A percentile compares a stretch with the other conserved stretches of the same genome.
phyloP scores from a whole-genome alignment of 768 basidiomycete genomes.

The Amanita inopinata region DNA sequence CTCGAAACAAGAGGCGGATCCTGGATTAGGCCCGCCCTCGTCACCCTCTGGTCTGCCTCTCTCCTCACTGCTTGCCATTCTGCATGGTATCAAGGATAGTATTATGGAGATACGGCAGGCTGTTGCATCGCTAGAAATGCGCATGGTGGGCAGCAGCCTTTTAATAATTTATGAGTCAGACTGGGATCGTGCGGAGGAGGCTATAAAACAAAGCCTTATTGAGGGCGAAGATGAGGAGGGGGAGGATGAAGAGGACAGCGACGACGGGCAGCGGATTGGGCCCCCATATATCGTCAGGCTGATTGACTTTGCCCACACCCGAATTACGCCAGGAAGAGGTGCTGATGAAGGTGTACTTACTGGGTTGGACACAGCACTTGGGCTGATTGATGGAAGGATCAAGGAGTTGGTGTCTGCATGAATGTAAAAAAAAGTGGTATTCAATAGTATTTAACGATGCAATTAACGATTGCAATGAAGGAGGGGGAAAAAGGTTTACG shows the following conservation, averaged over 20 bases:
- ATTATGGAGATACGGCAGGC: conserved; percentile 40
- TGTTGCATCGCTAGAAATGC: conserved; percentile 48
- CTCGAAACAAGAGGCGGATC: conserved; percentile 8
- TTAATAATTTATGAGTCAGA: conserved; percentile 67
- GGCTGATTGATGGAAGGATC: conserved; percentile 14
- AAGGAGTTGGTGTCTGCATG: conserved; percentile 11
- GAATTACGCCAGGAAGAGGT: conserved; percentile 56
- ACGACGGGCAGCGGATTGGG: conserved; percentile 22
- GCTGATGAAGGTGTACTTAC: conserved; percentile 54
- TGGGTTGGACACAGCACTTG: conserved; percentile 6
- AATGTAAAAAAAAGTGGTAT: background rate
- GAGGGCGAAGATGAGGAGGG: conserved; percentile 28
- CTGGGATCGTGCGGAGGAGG: conserved; percentile 31
- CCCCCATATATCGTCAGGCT: conserved; percentile 60
- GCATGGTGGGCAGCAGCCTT: conserved; percentile 77
- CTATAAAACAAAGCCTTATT: conserved; percentile 27
- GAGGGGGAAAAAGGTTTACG: conserved; percentile 64
- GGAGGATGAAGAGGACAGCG: conserved; percentile 24
- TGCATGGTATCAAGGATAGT: conserved; percentile 43
- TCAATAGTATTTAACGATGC: background rate
- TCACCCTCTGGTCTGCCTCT: conserved; percentile 44
- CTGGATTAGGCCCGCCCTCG: conserved; percentile 10
- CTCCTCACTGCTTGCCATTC: conserved; percentile 43
- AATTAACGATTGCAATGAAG: too few species aligned
- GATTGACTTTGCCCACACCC: conserved; percentile 94